phyloP scores from a whole-genome alignment of 495 filamentous ascomycete species.

The Tuber magnatum region DNA sequence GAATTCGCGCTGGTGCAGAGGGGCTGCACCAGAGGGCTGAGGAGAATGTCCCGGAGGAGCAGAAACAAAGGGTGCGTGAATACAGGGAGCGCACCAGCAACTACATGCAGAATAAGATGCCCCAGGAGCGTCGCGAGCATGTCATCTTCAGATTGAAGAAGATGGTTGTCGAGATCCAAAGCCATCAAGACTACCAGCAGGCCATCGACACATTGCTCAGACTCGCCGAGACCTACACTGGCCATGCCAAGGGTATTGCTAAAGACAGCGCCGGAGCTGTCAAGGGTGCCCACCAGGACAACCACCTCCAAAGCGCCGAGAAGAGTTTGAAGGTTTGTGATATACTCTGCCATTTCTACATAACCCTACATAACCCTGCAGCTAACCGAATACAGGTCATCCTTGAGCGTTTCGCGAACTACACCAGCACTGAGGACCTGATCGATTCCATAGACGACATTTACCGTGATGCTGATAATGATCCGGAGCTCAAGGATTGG shows the following conservation, averaged over 20 bases:
- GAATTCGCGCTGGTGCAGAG: conserved; percentile 47
- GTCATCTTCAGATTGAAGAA: conserved; percentile 91
- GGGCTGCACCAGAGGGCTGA: conserved; percentile 49
- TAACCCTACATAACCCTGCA: conserved; percentile 9
- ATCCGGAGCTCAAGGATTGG: conserved; percentile 82
- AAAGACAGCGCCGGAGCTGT: conserved; percentile 58
- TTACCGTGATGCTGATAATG: conserved; percentile 83
- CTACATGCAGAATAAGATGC: conserved; percentile 76
- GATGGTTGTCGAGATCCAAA: conserved; percentile 93
- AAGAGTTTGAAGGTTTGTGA: conserved; percentile 59
- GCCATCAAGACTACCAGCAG: conserved; percentile 82
- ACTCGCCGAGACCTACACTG: conserved; percentile 78
- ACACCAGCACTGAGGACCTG: conserved; percentile 77
- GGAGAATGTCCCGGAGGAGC: conserved; percentile 55
- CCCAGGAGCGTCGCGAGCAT: conserved; percentile 89
- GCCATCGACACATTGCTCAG: conserved; percentile 78
- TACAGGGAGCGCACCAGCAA: conserved; percentile 56
- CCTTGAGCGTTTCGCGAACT: conserved; percentile 92
- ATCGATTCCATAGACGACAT: conserved; percentile 79
- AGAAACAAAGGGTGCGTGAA: conserved; percentile 54
- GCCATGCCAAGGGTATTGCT: conserved; percentile 60
- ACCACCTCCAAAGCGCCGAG: conserved; percentile 61
- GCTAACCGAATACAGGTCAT: conserved; percentile 61
- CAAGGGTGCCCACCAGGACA: conserved; percentile 59
- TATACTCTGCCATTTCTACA: conserved; percentile 33